Base-by-base conservation (phyloP, 306 rosid species). In the Medicago ruthenica region DNA sequence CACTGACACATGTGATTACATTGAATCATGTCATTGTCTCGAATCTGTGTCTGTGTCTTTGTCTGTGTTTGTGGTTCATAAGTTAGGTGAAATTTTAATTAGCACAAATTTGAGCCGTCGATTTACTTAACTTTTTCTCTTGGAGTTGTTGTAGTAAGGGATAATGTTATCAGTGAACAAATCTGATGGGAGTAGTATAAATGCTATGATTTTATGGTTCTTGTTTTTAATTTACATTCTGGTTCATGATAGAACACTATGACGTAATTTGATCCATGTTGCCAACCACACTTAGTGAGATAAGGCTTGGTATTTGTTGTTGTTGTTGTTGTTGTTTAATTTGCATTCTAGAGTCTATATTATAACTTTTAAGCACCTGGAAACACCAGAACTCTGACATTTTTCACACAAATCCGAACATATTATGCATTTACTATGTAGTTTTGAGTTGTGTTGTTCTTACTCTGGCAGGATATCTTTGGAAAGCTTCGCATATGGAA, bases 401-500 rank as follows among this genome's bases (percentile, higher is more conserved):
- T 3, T 63, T 9, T 67, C 14, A 36, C 21, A 8, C 58, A 1
- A 39, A 18, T 31, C 2, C 18, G 71, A 15, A 60, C 78, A 27
- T 53, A 8, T 70, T 50, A 13, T 64, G 74, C 77, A 48, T 48
- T 57, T 48, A 27, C 9, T 57, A 51, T 68, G 4, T 54, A 39
- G 37, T 74, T 68, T 74, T 62, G 76, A 50, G 37, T 9, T 1
- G 7, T 81, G 59, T 73, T 71, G 20, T 73, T 68, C 16, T 54
- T 63, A 42, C 67, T 74, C 7, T 86, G 84, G 67, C 93, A 92
- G 99, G 99, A 96, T 74, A 87, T 92, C 39, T 90, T 89, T 82
- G 99, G 90, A 74, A 90, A 85, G 85, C 57, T 86, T 85, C 92
- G 86, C 68, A n/a, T 89, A 47, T 89, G 96, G 97, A 96, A 92